Evolutionary conservation across 306 rosid species (phyloP).

Genomic region (Malus domestica): DNA sequence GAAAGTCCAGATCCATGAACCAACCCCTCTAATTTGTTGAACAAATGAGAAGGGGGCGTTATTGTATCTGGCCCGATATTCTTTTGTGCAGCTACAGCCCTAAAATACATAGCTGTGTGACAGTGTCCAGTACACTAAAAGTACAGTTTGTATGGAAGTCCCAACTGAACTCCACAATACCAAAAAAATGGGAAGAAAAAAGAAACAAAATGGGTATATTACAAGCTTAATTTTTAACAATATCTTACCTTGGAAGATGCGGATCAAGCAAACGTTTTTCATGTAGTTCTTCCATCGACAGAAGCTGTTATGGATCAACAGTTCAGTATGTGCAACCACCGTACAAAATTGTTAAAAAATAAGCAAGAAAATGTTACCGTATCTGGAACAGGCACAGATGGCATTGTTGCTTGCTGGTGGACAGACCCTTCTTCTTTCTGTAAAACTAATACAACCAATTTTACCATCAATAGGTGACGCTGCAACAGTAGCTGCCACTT

Average conservation of each 20-base stretch:
- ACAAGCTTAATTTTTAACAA: background rate
- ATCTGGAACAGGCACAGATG: constrained; percentile 67
- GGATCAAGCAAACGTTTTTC: constrained; percentile 78
- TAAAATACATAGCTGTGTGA: background rate
- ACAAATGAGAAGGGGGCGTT: background rate
- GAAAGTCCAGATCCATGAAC: background rate
- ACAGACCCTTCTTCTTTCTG: constrained; percentile 74
- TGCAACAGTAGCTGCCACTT: background rate
- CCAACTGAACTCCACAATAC: background rate
- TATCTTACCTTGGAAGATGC: constrained; percentile 68
- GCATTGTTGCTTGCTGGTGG: constrained; percentile 67
- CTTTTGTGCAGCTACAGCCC: background rate
- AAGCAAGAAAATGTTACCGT: constrained; percentile 27
- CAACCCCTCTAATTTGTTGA: background rate
- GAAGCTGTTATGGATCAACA: constrained; percentile 46
- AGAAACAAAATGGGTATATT: too few species aligned
- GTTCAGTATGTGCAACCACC: background rate
- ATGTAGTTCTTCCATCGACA: constrained; percentile 74
- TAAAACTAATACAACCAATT: constrained; percentile 23
- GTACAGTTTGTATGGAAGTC: background rate
- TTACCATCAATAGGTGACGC: background rate
- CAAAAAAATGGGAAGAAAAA: background rate
- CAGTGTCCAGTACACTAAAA: background rate
- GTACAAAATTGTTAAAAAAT: background rate
- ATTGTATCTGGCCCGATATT: background rate